phyloP scores from a whole-genome alignment of 2,329 filamentous ascomycete species.

The Ophiostoma quercus region DNA sequence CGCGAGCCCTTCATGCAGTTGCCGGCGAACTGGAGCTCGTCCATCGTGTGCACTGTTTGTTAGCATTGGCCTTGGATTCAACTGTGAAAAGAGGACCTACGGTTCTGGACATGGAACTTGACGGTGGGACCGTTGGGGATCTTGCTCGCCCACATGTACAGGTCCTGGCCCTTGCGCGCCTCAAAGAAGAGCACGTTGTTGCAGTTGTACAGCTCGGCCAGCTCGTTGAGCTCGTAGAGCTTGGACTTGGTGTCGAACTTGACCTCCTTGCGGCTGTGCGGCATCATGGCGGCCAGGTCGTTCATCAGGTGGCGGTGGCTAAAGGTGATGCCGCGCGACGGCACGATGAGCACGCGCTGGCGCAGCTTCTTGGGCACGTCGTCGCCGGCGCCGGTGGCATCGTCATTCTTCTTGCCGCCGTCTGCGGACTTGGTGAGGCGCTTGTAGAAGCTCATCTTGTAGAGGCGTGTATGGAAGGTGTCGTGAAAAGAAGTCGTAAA shows the following conservation, averaged over 20 bases:
- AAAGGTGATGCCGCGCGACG: conserved; percentile 86
- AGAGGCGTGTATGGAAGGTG: too few species aligned
- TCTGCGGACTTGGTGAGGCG: conserved; percentile 56
- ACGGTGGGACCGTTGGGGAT: conserved; percentile 69
- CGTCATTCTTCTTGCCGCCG: conserved; percentile 33
- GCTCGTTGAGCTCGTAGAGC: conserved; percentile 72
- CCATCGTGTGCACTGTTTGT: conserved; percentile 78
- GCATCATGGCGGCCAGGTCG: conserved; percentile 81
- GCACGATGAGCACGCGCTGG: conserved; percentile 80
- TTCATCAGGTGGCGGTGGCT: conserved; percentile 92
- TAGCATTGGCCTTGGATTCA: neutral
- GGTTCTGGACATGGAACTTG: conserved; percentile 68
- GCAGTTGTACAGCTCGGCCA: conserved; percentile 72
- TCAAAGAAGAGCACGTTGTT: conserved; percentile 93
- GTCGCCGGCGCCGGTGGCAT: conserved; percentile 42
- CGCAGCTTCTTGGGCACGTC: conserved; percentile 52
- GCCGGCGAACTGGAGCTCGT: conserved; percentile 91
- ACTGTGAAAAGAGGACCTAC: conserved; percentile 40
- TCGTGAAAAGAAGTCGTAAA: too few species aligned
- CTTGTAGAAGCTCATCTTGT: conserved; percentile 61
- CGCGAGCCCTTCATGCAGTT: conserved; percentile 94
- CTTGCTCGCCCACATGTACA: conserved; percentile 91
- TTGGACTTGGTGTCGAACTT: conserved; percentile 97
- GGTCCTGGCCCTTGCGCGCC: conserved; percentile 85
- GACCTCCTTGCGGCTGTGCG: conserved; percentile 87